Conservation (phyloP, 345 rosid species). For the Brassica incana region DNA sequence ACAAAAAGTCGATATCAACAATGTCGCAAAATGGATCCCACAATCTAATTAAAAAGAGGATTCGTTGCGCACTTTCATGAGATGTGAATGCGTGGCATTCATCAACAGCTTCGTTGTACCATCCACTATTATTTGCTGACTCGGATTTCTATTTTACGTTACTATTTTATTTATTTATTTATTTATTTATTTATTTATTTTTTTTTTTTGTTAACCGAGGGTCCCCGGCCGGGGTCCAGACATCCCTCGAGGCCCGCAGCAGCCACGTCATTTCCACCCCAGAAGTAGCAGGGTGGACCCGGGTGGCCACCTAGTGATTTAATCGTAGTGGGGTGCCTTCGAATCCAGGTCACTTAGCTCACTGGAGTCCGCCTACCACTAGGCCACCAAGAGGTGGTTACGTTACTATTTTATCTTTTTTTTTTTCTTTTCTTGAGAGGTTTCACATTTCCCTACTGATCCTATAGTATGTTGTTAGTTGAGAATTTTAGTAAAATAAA, state of each 20-base stretch:
- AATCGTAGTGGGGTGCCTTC: no score
- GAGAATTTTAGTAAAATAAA: background rate
- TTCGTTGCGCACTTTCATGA: slow-evolving; percentile 40
- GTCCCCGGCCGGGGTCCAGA: no score
- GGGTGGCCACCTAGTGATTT: no score
- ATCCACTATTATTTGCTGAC: slow-evolving; percentile 39
- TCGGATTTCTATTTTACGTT: slow-evolving; percentile 12
- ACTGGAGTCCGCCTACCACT: no score
- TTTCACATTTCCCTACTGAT: background rate
- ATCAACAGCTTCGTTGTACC: slow-evolving; percentile 25
- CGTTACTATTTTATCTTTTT: background rate
- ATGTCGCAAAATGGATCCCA: slow-evolving; percentile 30
- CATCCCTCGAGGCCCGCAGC: no score
- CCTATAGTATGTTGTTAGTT: background rate
- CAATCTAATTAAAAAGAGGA: slow-evolving; percentile 24
- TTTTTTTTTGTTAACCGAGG: no score
- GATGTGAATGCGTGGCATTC: slow-evolving; percentile 39
- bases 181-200: no score
- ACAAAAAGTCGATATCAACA: slow-evolving; percentile 29
- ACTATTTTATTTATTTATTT: no score
- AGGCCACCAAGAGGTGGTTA: no score
- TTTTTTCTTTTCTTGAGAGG: background rate
- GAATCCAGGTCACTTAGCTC: no score
- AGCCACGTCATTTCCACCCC: no score
- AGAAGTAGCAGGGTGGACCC: no score